Percentiles rank a stretch among this genome's conserved stretches.
Evolutionary conservation across 192 early-diverging fungal genomes (phyloP).

Genomic region (Linnemannia exigua): DNA sequence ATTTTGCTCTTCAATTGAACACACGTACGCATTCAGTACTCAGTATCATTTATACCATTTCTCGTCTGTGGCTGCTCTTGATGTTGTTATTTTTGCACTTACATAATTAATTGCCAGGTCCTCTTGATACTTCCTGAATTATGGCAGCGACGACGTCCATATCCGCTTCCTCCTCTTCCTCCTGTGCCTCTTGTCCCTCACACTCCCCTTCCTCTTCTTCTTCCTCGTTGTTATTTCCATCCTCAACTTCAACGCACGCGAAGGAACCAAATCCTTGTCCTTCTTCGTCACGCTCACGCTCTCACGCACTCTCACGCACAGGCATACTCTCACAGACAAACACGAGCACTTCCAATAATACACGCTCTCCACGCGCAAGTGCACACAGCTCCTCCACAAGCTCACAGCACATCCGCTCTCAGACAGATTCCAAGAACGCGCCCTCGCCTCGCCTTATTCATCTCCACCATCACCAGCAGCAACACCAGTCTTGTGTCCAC

Average conservation of each 20-base stretch:
- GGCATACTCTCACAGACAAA: background rate
- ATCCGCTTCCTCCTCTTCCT: background rate
- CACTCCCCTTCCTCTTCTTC: background rate
- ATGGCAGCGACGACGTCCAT: background rate
- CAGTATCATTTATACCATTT: no score
- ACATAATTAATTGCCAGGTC: background rate
- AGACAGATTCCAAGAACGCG: slow-evolving; percentile 9
- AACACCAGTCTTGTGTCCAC: background rate
- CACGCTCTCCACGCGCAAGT: background rate
- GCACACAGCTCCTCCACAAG: background rate
- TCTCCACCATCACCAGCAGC: background rate
- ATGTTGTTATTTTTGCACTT: background rate
- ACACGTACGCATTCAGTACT: no score
- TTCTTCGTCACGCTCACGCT: background rate
- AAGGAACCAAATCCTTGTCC: background rate
- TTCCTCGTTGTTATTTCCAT: background rate
- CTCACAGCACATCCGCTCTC: slow-evolving; percentile 9
- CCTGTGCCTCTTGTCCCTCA: background rate
- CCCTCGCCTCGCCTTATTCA: slow-evolving; percentile 1
- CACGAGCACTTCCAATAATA: background rate
- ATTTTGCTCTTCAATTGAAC: background rate
- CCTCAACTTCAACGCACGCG: background rate
- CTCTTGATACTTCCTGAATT: background rate
- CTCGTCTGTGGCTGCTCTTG: background rate
- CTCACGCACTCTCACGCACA: background rate